Evolutionary conservation across 2,329 filamentous ascomycete species (phyloP).

Genomic region (Leptographium wingfieldii): DNA sequence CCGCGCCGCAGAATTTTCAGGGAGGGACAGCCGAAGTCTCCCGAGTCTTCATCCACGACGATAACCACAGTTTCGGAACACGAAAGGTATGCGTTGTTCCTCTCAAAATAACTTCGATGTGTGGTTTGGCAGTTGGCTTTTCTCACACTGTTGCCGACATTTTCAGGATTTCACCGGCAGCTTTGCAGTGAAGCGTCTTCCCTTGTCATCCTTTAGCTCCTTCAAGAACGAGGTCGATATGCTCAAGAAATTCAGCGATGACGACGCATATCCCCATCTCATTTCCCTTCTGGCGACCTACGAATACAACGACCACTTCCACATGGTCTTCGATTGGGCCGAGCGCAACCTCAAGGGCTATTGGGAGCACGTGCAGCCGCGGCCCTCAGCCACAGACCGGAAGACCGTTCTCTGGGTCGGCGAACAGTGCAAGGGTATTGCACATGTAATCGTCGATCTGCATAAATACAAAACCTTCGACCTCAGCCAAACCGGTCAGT

Average conservation of each 20-base stretch:
- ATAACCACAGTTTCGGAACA: not conserved
- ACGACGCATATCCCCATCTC: conserved; percentile 6
- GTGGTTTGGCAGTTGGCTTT: no score
- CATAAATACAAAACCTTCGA: not conserved
- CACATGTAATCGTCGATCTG: not conserved
- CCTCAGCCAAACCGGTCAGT: not conserved
- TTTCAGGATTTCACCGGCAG: not conserved
- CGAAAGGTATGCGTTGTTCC: not conserved
- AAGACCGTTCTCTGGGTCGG: not conserved
- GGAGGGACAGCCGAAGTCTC: not conserved
- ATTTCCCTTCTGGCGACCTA: conserved; percentile 13
- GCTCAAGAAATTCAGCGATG: conserved; percentile 9
- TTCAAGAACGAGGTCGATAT: conserved; percentile 12
- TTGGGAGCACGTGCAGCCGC: conserved; percentile 1
- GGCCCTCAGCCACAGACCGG: not conserved
- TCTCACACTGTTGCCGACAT: not conserved
- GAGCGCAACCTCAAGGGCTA: conserved; percentile 8
- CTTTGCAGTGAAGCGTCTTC: not conserved
- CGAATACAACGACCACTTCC: conserved; percentile 4
- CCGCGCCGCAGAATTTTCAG: not conserved
- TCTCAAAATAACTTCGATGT: not conserved
- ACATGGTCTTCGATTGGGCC: conserved; percentile 13
- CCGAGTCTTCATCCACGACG: not conserved
- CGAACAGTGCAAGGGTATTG: not conserved
- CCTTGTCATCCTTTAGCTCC: not conserved